A percentile compares a stretch with the other conserved stretches of the same genome.
phyloP scores from a whole-genome alignment of 2,329 filamentous ascomycete species.

The Nemania bipapillata region DNA sequence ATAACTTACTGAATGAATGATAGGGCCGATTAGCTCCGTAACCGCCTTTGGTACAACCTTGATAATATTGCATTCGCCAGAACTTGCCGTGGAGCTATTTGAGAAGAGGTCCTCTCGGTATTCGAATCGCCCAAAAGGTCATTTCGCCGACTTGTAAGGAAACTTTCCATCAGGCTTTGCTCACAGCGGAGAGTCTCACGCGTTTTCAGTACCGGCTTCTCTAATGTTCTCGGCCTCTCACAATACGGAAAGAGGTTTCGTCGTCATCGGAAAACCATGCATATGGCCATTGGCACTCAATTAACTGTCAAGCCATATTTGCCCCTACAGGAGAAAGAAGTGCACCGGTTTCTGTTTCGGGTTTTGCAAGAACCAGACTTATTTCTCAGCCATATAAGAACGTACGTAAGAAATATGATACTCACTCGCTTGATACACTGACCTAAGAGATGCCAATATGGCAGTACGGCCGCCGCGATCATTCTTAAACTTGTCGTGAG shows the following conservation, averaged over 20 bases:
- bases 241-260: conserved; percentile 45
- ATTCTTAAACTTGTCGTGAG: conserved; percentile 46
- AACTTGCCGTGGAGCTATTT: conserved; percentile 53
- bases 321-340: conserved; percentile 33
- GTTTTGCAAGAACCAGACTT: conserved; percentile 27
- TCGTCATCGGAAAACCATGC: conserved; percentile 45
- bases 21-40: conserved; percentile 54
- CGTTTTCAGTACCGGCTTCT: conserved; percentile 40
- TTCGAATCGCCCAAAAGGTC: conserved; percentile 48
- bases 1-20: not conserved
- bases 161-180: not conserved
- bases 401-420: conserved; percentile 14
- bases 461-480: conserved; percentile 45
- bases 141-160: conserved; percentile 45
- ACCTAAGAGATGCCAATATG: conserved; percentile 39
- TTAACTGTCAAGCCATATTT: conserved; percentile 31
- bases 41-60: conserved; percentile 56
- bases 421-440: not conserved
- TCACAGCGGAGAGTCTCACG: not conserved
- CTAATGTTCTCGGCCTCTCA: conserved; percentile 38
- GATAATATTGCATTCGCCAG: conserved; percentile 55
- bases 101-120: conserved; percentile 52
- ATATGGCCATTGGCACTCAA: conserved; percentile 49
- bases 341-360: conserved; percentile 36
- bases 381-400: conserved; percentile 30